These are phyloP conservation scores for Claviceps sp. DNA, from an alignment of 2,329 filamentous ascomycete species.

Conservation along the genomic window DNA sequence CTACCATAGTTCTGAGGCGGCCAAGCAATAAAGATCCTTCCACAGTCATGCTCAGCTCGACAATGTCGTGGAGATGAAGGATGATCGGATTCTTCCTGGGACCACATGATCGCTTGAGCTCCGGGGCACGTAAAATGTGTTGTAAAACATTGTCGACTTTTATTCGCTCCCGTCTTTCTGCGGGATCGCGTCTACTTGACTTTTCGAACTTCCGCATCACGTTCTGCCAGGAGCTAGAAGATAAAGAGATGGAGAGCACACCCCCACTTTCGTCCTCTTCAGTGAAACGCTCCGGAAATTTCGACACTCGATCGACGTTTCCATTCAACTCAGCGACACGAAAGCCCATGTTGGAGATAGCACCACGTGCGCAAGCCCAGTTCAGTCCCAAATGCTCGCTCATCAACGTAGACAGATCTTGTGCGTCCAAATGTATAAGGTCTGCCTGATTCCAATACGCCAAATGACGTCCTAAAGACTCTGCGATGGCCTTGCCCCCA, in stretches of 20 bases:
- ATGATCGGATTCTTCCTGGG: constrained; percentile 41
- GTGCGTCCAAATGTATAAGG: constrained; percentile 52
- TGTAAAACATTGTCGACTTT: constrained; percentile 47
- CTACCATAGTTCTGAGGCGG: constrained; percentile 57
- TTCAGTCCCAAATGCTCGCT: constrained; percentile 58
- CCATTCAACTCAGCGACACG: constrained; percentile 41
- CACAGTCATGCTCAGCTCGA: constrained; percentile 56
- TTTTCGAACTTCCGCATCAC: constrained; percentile 27
- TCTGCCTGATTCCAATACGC: constrained; percentile 51
- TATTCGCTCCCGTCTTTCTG: constrained; percentile 44
- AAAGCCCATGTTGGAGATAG: constrained; percentile 42
- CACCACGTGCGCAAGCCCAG: constrained; percentile 31
- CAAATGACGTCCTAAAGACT: constrained; percentile 45
- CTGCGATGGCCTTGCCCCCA: constrained; percentile 23
- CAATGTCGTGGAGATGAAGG: constrained; percentile 68
- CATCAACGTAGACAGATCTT: constrained; percentile 55
- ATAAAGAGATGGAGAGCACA: constrained; percentile 16
- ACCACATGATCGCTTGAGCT: constrained; percentile 19
- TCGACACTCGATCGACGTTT: constrained; percentile 34
- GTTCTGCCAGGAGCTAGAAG: constrained; percentile 23
- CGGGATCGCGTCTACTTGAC: constrained; percentile 23
- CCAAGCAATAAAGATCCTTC: constrained; percentile 58
- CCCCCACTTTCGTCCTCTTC: constrained; percentile 23
- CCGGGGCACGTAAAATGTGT: constrained; percentile 37
- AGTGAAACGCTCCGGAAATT: constrained; percentile 15